Base-by-base conservation (phyloP, 1,284 basidiomycete species). In the Inonotus obliquus region DNA sequence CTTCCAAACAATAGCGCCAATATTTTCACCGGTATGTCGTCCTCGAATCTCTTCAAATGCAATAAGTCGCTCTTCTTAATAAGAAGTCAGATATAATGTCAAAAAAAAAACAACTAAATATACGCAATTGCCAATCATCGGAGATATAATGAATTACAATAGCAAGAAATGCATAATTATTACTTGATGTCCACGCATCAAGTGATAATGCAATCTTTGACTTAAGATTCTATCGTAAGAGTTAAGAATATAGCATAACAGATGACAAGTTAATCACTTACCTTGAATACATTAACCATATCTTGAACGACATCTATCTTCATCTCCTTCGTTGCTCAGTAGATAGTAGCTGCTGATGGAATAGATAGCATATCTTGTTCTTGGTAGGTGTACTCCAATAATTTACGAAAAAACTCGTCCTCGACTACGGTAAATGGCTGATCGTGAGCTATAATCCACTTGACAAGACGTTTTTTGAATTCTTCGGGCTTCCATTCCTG, bases 371-470 rank as follows among this genome's bases (percentile, higher is more conserved):
- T 9, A 13, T 25, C 39, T 37, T 35, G n/a, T 11, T 29, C 17
- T 13, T 57, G 47, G 29, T 53, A 56, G 13, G 57, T 57, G 63
- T 72, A 75, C 0, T 59, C 19, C 1, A 75, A 49, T 5, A 75
- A 19, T 0, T 32, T 38, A 2, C 37, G 14, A 52, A 75, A 73
- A 54, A 70, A 67, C 1, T 67, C 63, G 23, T 68, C 64, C 11
- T 75, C 71, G 21, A 74, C 69, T 48, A 69, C 67, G 4, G 72
- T 68, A 63, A 74, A 74, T 5, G 72, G 73, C 48, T 73, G 71
- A 55, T 75, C 70, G 54, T 67, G 69, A n/a, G 68, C 62, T 13
- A 72, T 64, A 10, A 73, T 65, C 70, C 71, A 75, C 25, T 71
- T 64, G 4, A 64, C 63, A 0, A 75, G 59, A 0, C 71, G 64